phyloP scores from a whole-genome alignment of 1,139 yeast genomes.

The Blastobotrys aristatus region DNA sequence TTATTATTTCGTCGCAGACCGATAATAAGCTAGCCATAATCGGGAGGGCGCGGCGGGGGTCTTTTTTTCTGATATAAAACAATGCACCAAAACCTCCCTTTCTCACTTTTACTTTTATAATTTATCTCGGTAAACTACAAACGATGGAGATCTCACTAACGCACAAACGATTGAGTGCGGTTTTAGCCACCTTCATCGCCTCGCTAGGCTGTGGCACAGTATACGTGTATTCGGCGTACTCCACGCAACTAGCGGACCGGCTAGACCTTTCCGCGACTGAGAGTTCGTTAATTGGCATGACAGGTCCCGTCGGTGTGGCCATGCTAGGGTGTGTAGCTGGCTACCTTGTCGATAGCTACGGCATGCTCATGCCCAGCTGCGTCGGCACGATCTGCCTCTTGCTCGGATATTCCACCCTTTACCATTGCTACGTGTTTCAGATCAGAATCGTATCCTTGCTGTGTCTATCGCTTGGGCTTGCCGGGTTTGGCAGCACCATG shows the following conservation, averaged over 20 bases:
- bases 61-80: too few species aligned
- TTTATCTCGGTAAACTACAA: too few species aligned
- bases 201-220: slow-evolving; percentile 55
- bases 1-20: too few species aligned
- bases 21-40: too few species aligned
- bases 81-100: too few species aligned
- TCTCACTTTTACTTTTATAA: too few species aligned
- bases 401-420: slow-evolving; percentile 27
- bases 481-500: slow-evolving; percentile 33
- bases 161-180: not conserved
- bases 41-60: too few species aligned
- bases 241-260: slow-evolving; percentile 54
- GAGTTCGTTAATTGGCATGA: slow-evolving; percentile 48
- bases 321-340: slow-evolving; percentile 55
- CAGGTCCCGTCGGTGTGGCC: slow-evolving; percentile 57
- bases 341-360: slow-evolving; percentile 48
- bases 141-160: not conserved
- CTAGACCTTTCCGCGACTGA: slow-evolving; percentile 51
- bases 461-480: slow-evolving; percentile 27
- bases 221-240: slow-evolving; percentile 54
- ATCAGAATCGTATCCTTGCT: slow-evolving; percentile 24
- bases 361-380: slow-evolving; percentile 44
- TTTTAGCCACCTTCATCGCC: slow-evolving; percentile 24
- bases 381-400: slow-evolving; percentile 28
- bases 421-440: slow-evolving; percentile 24